Percentiles rank a stretch among this genome's conserved stretches.
Evolutionary conservation across 208 protist species (phyloP).

Genomic region (Acanthamoeba rhysodes): DNA sequence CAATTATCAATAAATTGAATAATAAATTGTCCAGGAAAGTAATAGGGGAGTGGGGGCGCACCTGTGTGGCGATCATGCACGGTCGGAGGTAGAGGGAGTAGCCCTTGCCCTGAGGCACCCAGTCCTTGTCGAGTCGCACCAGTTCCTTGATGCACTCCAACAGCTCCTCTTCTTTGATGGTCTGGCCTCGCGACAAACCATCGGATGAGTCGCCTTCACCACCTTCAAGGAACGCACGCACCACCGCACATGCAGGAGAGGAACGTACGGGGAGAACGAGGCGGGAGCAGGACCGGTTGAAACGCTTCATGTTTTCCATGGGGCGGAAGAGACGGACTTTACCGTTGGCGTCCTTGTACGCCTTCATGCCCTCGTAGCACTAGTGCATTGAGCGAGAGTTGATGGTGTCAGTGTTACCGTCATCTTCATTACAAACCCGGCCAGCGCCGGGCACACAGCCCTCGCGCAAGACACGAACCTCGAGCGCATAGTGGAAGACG

Average conservation of each 20-base stretch:
- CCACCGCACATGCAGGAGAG: constrained; percentile 23
- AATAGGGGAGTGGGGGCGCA: neutral
- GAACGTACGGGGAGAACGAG: constrained; percentile 94
- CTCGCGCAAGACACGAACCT: constrained; percentile 75
- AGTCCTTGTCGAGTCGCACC: constrained; percentile 95
- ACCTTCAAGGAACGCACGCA: neutral
- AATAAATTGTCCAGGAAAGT: too few species aligned
- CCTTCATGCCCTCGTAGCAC: constrained; percentile 99
- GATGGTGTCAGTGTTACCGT: neutral
- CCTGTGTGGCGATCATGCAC: constrained; percentile 95
- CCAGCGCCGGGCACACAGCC: neutral
- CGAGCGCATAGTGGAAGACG: constrained; percentile 96
- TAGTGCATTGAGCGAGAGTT: constrained; percentile 25
- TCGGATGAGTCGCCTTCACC: too few species aligned
- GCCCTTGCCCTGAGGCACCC: constrained; percentile 95
- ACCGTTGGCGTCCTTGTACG: constrained; percentile 95
- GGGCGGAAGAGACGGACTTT: constrained; percentile 97
- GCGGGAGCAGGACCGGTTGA: constrained; percentile 92
- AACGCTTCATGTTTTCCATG: constrained; percentile 95
- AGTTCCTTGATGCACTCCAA: constrained; percentile 95
- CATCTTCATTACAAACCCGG: too few species aligned
- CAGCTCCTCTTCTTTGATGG: constrained; percentile 94
- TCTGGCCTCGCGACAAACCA: constrained; percentile 31
- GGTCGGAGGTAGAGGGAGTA: constrained; percentile 99
- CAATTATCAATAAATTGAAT: neutral